Evolutionary conservation across 2,329 filamentous ascomycete genomes (phyloP), one percentile per base, ranked within the genome.

Genomic region (Aaosphaeria arxii): DNA sequence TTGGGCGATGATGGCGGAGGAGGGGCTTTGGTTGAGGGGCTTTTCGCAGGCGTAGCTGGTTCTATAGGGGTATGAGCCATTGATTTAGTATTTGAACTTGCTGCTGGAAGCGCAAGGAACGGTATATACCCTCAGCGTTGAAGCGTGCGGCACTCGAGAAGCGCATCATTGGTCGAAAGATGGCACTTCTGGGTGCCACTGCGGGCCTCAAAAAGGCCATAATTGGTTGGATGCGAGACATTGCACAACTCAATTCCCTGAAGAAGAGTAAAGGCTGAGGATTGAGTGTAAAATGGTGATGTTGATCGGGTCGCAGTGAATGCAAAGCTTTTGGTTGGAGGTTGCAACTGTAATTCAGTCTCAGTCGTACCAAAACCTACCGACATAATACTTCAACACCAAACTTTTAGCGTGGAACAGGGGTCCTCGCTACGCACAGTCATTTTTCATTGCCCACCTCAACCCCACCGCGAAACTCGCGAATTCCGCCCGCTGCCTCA

Each of bases 201-300:
- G 73, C 51, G 45, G 74, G 72, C 49, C 72, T 61, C 29, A 76
- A 59, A 41, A 76, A 69, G 5, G 72, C 57, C 46, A 71, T 53
- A 30, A 73, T 44, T 29, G 69, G 65, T 45, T 62, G 61, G 48
- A 65, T 43, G 5, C 60, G 64, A 32, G 71, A 59, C 70, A 74
- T 73, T 48, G 47, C 44, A 42, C 36, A 36, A 9, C n/a, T 9
- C n/a, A n/a, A 36, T 9, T 9, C n/a, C n/a, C n/a, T 9, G n/a
- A 36, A 36, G n/a, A n/a, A 2, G 7, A 36, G 33, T 9, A 36
- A 9, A n/a, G n/a, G 33, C 7, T 9, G 4, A 36, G 7, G n/a
- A 9, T 9, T 36, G 33, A 36, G 33, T n/a, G n/a, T 9, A 36
- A 9, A 36, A 36, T 36, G 7, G 33, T 9, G 33, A 9, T 3